Evolutionary conservation across 306 rosid genomes (phyloP).

Genomic region (Quercus robur): DNA sequence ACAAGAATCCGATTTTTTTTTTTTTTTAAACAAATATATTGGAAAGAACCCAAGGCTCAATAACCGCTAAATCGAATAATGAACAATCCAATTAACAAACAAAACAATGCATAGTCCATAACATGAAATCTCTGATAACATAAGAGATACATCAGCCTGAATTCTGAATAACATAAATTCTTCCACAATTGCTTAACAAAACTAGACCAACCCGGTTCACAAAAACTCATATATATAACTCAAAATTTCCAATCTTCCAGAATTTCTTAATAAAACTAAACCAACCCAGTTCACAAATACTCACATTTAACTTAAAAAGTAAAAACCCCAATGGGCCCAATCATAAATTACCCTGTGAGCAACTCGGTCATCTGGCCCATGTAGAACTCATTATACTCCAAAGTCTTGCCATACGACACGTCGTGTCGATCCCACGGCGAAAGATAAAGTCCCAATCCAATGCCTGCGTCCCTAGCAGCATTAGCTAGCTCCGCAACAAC

Average conservation of each 20-base stretch:
- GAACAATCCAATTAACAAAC: not conserved
- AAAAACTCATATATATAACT: not conserved
- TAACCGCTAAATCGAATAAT: not conserved
- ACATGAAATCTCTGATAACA: not conserved
- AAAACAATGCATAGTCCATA: not conserved
- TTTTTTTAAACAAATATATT: not conserved
- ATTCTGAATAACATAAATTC: not conserved
- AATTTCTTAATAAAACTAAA: not conserved
- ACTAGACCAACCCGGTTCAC: not conserved
- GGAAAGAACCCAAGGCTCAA: not conserved
- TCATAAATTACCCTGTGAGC: constrained; percentile 60
- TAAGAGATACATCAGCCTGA: not conserved
- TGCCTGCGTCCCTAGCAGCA: constrained; percentile 64
- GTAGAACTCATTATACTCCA: constrained; percentile 69
- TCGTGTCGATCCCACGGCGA: constrained; percentile 99
- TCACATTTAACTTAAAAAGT: not conserved
- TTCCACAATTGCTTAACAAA: not conserved
- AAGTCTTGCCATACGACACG: constrained; percentile 46
- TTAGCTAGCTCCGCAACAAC: constrained; percentile 64
- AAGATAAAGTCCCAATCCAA: constrained; percentile 73
- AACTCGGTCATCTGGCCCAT: constrained; percentile 84
- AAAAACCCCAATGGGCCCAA: not conserved
- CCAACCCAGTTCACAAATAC: not conserved
- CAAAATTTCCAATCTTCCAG: not conserved
- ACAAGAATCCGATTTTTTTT: not conserved